These are phyloP conservation scores for Penicillium nordicum DNA, from an alignment of 2,329 filamentous ascomycete species.

Conservation along the genomic window DNA sequence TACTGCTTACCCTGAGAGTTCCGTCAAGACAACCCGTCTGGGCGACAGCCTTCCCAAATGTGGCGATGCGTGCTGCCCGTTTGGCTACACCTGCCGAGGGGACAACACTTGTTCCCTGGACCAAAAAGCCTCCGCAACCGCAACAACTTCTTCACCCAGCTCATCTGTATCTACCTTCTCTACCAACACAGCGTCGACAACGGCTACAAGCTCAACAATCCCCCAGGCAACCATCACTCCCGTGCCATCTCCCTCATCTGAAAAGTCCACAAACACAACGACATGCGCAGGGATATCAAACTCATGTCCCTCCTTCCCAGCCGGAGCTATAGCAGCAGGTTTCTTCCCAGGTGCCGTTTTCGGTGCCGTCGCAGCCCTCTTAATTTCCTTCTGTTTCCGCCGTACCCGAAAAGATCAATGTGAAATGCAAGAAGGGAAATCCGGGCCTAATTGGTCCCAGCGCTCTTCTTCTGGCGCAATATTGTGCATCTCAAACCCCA, in stretches of 20 bases:
- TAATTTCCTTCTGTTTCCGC: conserved; percentile 44
- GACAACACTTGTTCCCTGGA: conserved; percentile 29
- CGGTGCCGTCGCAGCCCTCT: conserved; percentile 52
- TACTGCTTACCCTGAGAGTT: conserved; percentile 33
- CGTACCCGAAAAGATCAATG: conserved; percentile 20
- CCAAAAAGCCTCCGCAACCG: conserved; percentile 21
- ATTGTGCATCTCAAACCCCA: conserved; percentile 43
- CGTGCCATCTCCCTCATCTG: conserved; percentile 18
- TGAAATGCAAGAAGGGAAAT: conserved; percentile 23
- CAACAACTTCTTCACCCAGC: conserved; percentile 9
- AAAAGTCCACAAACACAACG: conserved; percentile 15
- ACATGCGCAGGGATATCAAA: not conserved
- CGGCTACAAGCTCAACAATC: conserved; percentile 15
- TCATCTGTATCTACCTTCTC: conserved; percentile 7
- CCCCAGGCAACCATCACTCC: conserved; percentile 22
- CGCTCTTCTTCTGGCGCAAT: conserved; percentile 33
- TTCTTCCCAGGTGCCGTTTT: conserved; percentile 47
- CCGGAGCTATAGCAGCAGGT: conserved; percentile 41
- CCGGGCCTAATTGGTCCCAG: conserved; percentile 29
- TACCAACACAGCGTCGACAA: conserved; percentile 10
- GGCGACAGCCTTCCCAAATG: conserved; percentile 41
- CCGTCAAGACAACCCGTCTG: conserved; percentile 44
- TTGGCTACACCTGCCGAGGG: conserved; percentile 45
- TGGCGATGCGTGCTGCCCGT: conserved; percentile 45
- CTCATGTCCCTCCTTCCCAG: conserved; percentile 40